Base-by-base conservation (phyloP, 225 moss, liverwort and hornwort species). In the Sphagnum contortum region DNA sequence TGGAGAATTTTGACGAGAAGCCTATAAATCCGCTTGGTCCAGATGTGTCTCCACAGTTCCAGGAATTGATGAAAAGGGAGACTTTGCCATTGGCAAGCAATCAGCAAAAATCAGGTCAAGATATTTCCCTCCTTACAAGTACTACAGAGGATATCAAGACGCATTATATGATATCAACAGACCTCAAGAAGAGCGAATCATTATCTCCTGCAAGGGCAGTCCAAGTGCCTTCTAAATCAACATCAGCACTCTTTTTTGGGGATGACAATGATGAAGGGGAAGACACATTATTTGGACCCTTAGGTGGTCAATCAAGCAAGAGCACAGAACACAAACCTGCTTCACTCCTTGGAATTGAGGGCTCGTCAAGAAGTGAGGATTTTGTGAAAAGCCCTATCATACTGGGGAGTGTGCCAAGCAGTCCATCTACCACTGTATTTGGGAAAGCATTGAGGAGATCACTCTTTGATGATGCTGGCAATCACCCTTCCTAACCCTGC, bases 201-300 rank as follows among this genome's bases (percentile, higher is more conserved):
- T 47, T 13, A 12, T n/a, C 4, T 45, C 9, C 64, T 9, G 45
- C 66, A 8, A 48, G 44, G 2, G 68, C 75, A 75, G 63, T 48
- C 47, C 71, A 44, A 9, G 10, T 70, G 8, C 50, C 54, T 8
- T 72, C 66, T 0, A 79, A 68, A 58, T 52, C 48, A 8, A 62
- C 77, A 13, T 79, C 79, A 9, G 66, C 81, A 13, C 85, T 86
- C 29, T 72, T 81, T 2, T 86, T 86, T 55, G 85, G 81, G 47
- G 81, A 85, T 55, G 79, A 79, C 55, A 81, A 85, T 60, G 78
- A 81, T 4, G 75, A 76, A 50, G 63, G 64, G 45, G 81, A 86
- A 12, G 76, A 86, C 65, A 68, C 66, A 12, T 67, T 86, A 68
- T 86, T 86, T 66, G 85, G 81, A 44, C 81, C 85, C n/a, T 70